These are phyloP conservation scores for Pyrus bretschneideri DNA, from an alignment of 306 rosid genomes.

Conservation along the genomic window DNA sequence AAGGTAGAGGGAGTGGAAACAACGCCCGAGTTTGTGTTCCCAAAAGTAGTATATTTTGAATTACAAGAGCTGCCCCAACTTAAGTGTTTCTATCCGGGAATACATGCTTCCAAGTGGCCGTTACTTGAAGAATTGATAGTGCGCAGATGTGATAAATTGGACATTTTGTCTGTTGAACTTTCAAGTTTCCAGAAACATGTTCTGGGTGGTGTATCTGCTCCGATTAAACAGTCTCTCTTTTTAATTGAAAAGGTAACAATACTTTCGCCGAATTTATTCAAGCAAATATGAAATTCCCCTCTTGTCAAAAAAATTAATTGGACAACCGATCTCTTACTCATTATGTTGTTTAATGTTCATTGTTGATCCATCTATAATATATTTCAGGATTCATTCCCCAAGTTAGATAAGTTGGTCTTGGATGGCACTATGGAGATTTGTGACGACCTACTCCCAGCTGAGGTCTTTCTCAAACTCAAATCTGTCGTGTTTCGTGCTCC, in stretches of 20 bases:
- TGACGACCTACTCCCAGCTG: neutral
- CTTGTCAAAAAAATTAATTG: no score
- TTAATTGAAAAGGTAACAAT: constrained; percentile 5
- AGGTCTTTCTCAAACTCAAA: neutral
- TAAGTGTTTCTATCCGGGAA: neutral
- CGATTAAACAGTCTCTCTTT: neutral
- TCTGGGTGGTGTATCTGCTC: neutral
- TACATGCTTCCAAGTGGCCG: constrained; percentile 12
- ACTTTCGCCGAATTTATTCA: neutral
- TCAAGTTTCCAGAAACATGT: neutral
- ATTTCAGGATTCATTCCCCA: neutral
- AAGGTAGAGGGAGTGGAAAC: neutral
- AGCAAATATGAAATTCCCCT: no score
- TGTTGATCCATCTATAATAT: neutral
- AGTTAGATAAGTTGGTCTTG: neutral
- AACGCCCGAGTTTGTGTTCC: neutral
- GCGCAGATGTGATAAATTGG: accelerated
- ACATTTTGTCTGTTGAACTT: neutral
- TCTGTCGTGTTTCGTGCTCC: neutral
- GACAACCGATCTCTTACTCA: no score
- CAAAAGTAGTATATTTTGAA: neutral
- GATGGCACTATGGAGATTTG: neutral
- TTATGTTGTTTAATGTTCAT: no score
- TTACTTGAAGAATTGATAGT: neutral
- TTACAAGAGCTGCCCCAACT: neutral